Evolutionary conservation across 441 rosid species (phyloP), one percentile per base, ranked within the genome.

Genomic region (Pelargonium australe): DNA sequence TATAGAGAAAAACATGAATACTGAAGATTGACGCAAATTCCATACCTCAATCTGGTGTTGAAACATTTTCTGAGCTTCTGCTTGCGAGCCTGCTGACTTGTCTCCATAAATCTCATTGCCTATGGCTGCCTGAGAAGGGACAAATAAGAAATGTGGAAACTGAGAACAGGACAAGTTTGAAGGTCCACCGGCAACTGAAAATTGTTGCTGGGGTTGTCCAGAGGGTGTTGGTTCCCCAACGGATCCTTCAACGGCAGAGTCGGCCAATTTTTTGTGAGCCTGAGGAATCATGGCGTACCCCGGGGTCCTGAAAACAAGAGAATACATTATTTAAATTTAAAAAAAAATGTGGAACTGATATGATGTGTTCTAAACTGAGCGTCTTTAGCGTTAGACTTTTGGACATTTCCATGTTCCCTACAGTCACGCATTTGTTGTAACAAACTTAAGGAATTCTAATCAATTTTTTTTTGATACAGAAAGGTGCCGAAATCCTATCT

Each of bases 21-120:
- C 55, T 68, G 6, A 19, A 34, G 17, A 51, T 63, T 20, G 62
- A 64, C 34, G 28, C 40, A 63, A 61, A 1, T 63, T 61, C 68
- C n/a, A 17, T 70, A 91, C 98, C 97, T 89, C 87, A 66, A 90
- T 82, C 67, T 84, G 89, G 71, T 74, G 74, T 74, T 84, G 81
- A 0, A 87, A 57, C 75, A 73, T 90, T 62, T 64, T 83, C 77
- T 85, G 89, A 41, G 83, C 83, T 71, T 87, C 94, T 78, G 80
- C 57, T 70, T 79, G 80, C 47, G 84, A 73, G 64, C 16, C 73
- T 20, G 89, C 49, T 47, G 70, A 51, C 47, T 65, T 73, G 63
- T 83, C 84, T 71, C 76, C 83, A 4, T 31, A 2, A 62, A 72
- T 68, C 49, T 76, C 75, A 68, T 20, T 62, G 44, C 77, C 75